phyloP scores from a whole-genome alignment of 1,139 yeast species.

The Candida tetrigidarum region DNA sequence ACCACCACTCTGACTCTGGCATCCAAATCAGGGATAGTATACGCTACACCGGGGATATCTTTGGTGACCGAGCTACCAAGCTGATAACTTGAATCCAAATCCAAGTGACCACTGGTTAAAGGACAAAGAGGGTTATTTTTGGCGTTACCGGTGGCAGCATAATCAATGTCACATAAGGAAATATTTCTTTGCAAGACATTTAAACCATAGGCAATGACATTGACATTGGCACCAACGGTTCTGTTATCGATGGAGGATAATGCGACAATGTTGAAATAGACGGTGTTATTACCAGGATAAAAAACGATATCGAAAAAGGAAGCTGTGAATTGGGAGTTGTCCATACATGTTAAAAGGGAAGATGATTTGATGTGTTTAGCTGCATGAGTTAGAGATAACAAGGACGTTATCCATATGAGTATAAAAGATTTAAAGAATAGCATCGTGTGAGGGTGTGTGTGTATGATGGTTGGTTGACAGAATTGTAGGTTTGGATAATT shows the following conservation, averaged over 20 bases:
- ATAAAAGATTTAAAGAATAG: conserved; percentile 6
- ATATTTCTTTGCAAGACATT: conserved; percentile 58
- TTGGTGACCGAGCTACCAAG: conserved; percentile 47
- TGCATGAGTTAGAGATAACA: conserved; percentile 22
- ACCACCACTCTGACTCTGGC: conserved; percentile 78
- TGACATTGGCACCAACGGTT: conserved; percentile 67
- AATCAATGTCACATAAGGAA: conserved; percentile 64
- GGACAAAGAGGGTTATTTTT: conserved; percentile 58
- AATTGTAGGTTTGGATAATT: no score
- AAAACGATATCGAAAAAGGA: conserved; percentile 79
- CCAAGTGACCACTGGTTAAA: conserved; percentile 83
- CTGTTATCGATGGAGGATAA: conserved; percentile 74
- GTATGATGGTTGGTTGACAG: background rate
- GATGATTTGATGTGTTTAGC: conserved; percentile 50
- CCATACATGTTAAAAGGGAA: conserved; percentile 94
- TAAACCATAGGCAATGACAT: conserved; percentile 85
- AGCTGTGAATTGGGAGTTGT: conserved; percentile 85
- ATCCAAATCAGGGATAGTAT: conserved; percentile 90
- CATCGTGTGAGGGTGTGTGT: background rate
- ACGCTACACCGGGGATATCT: conserved; percentile 81
- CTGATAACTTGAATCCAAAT: conserved; percentile 57
- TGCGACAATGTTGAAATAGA: conserved; percentile 73
- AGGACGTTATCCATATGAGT: conserved; percentile 6
- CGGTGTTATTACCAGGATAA: conserved; percentile 66
- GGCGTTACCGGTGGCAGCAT: conserved; percentile 37